Base-by-base conservation (phyloP, 345 rosid species). In the Eucalyptus virginea region DNA sequence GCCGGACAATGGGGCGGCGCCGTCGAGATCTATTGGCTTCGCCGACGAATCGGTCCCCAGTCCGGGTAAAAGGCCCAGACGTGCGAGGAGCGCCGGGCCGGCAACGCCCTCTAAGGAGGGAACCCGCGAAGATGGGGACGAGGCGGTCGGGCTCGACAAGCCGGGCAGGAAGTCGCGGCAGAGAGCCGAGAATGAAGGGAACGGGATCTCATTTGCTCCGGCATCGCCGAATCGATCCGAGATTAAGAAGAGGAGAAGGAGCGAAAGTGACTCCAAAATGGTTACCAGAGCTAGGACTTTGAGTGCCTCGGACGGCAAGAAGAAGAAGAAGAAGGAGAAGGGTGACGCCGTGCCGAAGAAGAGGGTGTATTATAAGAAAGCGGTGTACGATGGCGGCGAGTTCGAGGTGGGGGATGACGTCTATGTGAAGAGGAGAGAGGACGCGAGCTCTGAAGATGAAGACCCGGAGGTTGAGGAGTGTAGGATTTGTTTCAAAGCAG, bases 401-500 rank as follows among this genome's bases (percentile, higher is more conserved):
- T 98, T 97, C 81, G 95, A 90, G 92, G 92, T 96, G 51, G 99
- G 98, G 3, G 97, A 96, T 87, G 97, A 93, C 90, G 98, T 96
- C 87, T 97, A 98, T 85, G 95, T 98, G 89, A 98, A 95, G 93
- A 95, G 97, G 93, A 95, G 96, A 93, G 98, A 97, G 87, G 97
- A 95, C 7, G 91, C 92, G 8, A 91, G 91, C 91, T 94, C 97
- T 10, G 98, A 95, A 17, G 94, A 93, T 17, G 97, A 95, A 92
- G 95, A 93, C 4, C 96, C 96, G 4, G 97, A 96, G 83, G 87
- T 89, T 65, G 99, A 97, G 93, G 99, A 98, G 86, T 98, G 99
- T 85, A 89, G 94, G 91, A 88, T 98, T 77, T 98, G 99, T 89
- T 96, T 96, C 89, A 94, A 91, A 90, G 90, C 94, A 58, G 96